Conservation (phyloP, 768 basidiomycete species). For the Tubosaeta sp. region DNA sequence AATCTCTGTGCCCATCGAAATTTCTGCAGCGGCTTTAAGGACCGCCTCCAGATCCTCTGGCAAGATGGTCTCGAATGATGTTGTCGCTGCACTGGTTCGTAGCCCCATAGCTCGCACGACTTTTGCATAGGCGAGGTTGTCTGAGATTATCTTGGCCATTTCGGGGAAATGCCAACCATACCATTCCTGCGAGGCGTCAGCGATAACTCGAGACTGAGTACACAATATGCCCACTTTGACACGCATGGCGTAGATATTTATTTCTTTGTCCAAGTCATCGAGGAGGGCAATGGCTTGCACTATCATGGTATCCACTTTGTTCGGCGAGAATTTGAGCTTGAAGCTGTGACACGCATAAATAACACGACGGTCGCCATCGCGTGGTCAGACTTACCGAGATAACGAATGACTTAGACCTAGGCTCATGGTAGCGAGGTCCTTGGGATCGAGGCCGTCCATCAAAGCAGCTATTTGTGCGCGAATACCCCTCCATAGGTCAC, state of each 20-base stretch:
- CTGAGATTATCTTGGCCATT: conserved; percentile 96
- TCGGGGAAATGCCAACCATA: conserved; percentile 99
- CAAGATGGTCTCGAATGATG: conserved; percentile 83
- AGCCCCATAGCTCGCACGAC: conserved; percentile 92
- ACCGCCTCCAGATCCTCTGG: conserved; percentile 97
- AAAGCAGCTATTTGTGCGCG: conserved; percentile 82
- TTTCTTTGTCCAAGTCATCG: conserved; percentile 98
- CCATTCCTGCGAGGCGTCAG: conserved; percentile 73
- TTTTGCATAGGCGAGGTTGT: conserved; percentile 97
- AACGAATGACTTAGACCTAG: conserved; percentile 96
- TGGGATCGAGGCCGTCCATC: conserved; percentile 86
- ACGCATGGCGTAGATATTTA: conserved; percentile 99
- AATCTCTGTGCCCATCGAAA: conserved; percentile 99
- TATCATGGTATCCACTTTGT: conserved; percentile 99
- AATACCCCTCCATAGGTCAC: conserved; percentile 95
- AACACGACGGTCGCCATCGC: neutral
- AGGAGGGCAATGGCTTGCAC: conserved; percentile 97
- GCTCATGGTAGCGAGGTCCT: conserved; percentile 96
- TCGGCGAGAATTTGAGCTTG: conserved; percentile 99
- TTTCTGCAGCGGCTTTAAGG: conserved; percentile 92
- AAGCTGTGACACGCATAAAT: conserved; percentile 52
- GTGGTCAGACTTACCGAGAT: conserved; percentile 59
- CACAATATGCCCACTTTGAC: conserved; percentile 68
- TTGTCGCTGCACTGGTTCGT: conserved; percentile 87
- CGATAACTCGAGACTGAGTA: neutral